Conservation (phyloP, 2,329 filamentous ascomycete species). For the Leptosphaerulina australis region DNA sequence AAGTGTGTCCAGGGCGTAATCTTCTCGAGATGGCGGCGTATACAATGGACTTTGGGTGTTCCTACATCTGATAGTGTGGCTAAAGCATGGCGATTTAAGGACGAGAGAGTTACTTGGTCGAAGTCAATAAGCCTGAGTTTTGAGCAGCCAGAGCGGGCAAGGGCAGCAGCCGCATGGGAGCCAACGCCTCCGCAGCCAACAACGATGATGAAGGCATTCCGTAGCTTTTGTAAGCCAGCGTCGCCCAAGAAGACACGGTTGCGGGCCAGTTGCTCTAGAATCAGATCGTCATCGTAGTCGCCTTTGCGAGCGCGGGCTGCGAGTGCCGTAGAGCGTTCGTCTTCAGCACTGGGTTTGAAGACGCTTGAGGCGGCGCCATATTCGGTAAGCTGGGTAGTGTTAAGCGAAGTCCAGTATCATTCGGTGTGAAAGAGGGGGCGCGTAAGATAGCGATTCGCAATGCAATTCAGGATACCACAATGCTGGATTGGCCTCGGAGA, state of each 20-base stretch:
- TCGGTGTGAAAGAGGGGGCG: not conserved
- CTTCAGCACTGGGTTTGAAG: conserved; percentile 56
- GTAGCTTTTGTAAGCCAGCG: conserved; percentile 78
- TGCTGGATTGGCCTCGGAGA: too few species aligned
- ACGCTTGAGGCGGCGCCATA: conserved; percentile 61
- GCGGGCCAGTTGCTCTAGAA: conserved; percentile 90
- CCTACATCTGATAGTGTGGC: conserved; percentile 94
- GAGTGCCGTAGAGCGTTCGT: conserved; percentile 63
- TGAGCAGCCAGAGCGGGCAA: conserved; percentile 88
- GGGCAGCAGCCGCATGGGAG: conserved; percentile 84
- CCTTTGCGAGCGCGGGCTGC: conserved; percentile 66
- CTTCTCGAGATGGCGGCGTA: conserved; percentile 79
- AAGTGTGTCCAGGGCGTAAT: conserved; percentile 92
- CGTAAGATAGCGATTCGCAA: not conserved
- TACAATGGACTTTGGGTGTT: conserved; percentile 85
- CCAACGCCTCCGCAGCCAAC: conserved; percentile 95
- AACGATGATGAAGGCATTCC: conserved; percentile 81
- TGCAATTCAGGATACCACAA: too few species aligned
- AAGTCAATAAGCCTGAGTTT: conserved; percentile 91
- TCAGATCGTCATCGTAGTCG: conserved; percentile 75
- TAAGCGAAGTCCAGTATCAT: conserved; percentile 42
- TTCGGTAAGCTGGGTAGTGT: conserved; percentile 62
- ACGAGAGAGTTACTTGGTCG: conserved; percentile 94
- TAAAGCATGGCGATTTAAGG: conserved; percentile 92
- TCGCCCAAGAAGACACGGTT: conserved; percentile 90